Percentiles rank a stretch among this genome's conserved stretches.
phyloP scores from a whole-genome alignment of 345 rosid species.

The Hibiscus trionum region DNA sequence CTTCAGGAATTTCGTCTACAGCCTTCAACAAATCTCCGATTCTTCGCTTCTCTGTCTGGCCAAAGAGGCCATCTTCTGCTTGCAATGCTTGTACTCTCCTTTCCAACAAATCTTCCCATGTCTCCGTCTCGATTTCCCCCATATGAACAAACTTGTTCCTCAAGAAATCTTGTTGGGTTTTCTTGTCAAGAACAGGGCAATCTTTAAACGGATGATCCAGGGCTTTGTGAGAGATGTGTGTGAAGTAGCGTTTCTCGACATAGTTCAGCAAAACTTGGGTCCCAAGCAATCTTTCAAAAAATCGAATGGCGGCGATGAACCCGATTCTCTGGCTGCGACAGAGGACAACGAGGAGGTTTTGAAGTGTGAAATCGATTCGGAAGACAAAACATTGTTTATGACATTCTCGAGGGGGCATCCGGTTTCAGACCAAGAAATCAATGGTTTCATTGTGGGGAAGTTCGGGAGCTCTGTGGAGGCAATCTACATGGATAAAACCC shows the following conservation, averaged over 20 bases:
- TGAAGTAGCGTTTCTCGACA: background rate
- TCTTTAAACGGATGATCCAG: background rate
- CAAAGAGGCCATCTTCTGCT: conserved; percentile 12
- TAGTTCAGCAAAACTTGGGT: background rate
- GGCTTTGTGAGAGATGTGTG: conserved; percentile 8
- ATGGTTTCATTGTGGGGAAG: too few species aligned
- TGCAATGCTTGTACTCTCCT: background rate
- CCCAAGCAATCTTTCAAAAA: background rate
- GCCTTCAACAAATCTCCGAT: background rate
- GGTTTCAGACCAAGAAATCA: background rate
- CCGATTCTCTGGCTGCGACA: too few species aligned
- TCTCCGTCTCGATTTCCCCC: background rate
- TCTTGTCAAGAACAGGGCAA: background rate
- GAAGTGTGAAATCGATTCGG: too few species aligned
- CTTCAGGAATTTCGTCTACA: conserved; percentile 9
- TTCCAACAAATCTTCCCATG: background rate
- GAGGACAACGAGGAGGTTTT: background rate
- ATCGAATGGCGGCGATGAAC: background rate
- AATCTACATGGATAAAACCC: too few species aligned
- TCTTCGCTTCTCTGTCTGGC: background rate
- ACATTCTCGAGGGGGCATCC: conserved; percentile 20
- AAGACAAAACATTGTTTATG: conserved; percentile 14
- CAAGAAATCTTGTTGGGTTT: background rate
- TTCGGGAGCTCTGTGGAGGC: too few species aligned
- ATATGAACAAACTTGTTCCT: conserved; percentile 7